Percentiles rank a stretch among this genome's conserved stretches.
These are phyloP conservation scores for Cadophora gregata DNA, from an alignment of 2,329 filamentous ascomycete genomes.

Conservation along the genomic window DNA sequence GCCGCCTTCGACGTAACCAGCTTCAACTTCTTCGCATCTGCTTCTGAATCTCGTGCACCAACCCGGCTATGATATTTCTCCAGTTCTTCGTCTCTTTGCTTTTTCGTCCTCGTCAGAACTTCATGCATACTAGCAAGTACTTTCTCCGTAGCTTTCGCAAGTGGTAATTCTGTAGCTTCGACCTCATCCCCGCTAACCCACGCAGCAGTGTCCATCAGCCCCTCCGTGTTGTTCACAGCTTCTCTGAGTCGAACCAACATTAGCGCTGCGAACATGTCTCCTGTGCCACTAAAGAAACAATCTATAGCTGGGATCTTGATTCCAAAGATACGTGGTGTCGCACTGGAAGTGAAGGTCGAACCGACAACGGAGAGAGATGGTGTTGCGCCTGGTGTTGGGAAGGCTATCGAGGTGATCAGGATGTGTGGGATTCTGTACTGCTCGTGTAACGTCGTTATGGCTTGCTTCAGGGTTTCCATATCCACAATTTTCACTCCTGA, in stretches of 20 bases:
- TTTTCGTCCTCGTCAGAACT: conserved; percentile 72
- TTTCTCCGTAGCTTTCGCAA: conserved; percentile 83
- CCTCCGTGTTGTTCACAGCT: conserved; percentile 62
- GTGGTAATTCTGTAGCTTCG: conserved; percentile 71
- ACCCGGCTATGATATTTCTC: conserved; percentile 54
- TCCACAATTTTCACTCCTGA: conserved; percentile 85
- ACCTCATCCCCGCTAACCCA: conserved; percentile 84
- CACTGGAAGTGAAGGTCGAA: conserved; percentile 70
- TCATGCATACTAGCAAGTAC: conserved; percentile 93
- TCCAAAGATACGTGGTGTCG: conserved; percentile 81
- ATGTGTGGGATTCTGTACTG: conserved; percentile 83
- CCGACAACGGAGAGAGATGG: conserved; percentile 75
- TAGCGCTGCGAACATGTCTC: conserved; percentile 97
- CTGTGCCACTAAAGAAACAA: conserved; percentile 94
- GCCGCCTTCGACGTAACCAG: conserved; percentile 74
- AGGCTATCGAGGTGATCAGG: conserved; percentile 84
- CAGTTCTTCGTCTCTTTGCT: conserved; percentile 71
- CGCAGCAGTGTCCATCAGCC: conserved; percentile 59
- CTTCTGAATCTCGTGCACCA: conserved; percentile 47
- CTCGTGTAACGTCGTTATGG: conserved; percentile 78
- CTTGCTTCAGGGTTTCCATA: conserved; percentile 72
- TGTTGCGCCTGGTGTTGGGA: conserved; percentile 60
- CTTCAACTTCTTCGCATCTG: conserved; percentile 45
- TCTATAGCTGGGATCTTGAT: conserved; percentile 87
- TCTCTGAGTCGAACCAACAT: conserved; percentile 88